These are phyloP conservation scores for Microsporum ferrugineum DNA, from an alignment of 2,329 filamentous ascomycete genomes.

Conservation along the genomic window DNA sequence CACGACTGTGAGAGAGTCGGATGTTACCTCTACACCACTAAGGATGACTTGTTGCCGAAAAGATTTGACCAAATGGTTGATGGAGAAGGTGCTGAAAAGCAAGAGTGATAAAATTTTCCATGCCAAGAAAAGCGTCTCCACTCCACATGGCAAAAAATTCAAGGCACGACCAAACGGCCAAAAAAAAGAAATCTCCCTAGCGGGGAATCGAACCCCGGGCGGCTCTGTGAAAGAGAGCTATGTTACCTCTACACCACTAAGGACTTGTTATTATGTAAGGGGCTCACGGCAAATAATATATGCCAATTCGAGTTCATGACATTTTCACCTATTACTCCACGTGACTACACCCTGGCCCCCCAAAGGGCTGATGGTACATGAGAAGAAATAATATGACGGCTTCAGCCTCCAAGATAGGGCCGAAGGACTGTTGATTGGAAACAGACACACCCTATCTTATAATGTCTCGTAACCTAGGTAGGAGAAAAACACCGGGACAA, in stretches of 20 bases:
- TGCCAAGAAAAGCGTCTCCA: neutral
- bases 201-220: slow-evolving; percentile 10
- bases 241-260: slow-evolving; percentile 3
- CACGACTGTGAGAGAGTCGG: slow-evolving; percentile 8
- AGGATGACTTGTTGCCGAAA: neutral
- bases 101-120: neutral
- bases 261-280: neutral
- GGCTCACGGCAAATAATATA: neutral
- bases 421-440: too few species aligned
- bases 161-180: neutral
- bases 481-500: too few species aligned
- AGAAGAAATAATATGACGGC: too few species aligned
- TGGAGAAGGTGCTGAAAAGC: neutral
- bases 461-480: too few species aligned
- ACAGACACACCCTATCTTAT: too few species aligned
- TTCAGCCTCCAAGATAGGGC: too few species aligned
- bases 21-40: slow-evolving; percentile 11
- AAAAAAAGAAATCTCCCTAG: neutral
- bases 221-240: slow-evolving; percentile 5
- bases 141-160: neutral
- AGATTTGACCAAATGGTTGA: neutral
- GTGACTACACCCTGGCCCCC: neutral
- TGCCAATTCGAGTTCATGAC: neutral
- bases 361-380: too few species aligned
- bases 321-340: neutral